Percentiles rank a stretch among this genome's conserved stretches.
These are phyloP conservation scores for Striga hermonthica DNA, from an alignment of 305 asterid species.

Conservation along the genomic window DNA sequence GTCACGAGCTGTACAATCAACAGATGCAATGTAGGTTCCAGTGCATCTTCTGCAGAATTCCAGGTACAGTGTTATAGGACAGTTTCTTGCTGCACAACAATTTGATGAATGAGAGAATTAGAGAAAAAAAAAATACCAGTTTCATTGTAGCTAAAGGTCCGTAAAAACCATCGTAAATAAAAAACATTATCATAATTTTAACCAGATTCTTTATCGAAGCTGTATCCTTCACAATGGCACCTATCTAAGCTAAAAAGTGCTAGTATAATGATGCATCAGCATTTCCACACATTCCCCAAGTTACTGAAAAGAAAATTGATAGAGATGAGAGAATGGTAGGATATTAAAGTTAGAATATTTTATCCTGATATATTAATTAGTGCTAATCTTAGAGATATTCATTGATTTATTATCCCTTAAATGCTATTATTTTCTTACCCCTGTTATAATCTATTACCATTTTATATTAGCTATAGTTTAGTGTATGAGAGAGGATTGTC, in stretches of 20 bases:
- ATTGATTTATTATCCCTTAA: too few relatives aligned
- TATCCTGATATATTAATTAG: too few relatives aligned
- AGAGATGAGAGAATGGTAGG: too few relatives aligned
- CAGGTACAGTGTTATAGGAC: background rate
- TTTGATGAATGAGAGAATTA: slow-evolving; percentile 15
- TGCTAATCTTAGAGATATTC: too few relatives aligned
- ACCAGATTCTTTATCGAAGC: background rate
- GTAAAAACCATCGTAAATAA: slow-evolving; percentile 20
- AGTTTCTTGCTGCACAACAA: slow-evolving; percentile 4
- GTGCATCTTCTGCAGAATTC: background rate
- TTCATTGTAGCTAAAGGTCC: background rate
- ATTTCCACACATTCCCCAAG: slow-evolving; percentile 19
- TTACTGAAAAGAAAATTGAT: background rate
- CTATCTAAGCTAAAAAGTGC: slow-evolving; percentile 16
- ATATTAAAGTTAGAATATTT: too few relatives aligned
- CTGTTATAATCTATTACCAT: too few relatives aligned
- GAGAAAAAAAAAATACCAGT: background rate
- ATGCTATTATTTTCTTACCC: too few relatives aligned
- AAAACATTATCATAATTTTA: slow-evolving; percentile 15
- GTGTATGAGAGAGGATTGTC: too few relatives aligned
- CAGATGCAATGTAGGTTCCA: slow-evolving; percentile 3
- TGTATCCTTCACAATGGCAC: slow-evolving; percentile 22
- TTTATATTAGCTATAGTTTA: too few relatives aligned
- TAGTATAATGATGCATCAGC: slow-evolving; percentile 14
- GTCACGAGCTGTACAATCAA: background rate